Evolutionary conservation across 768 basidiomycete genomes (phyloP), one percentile per base, ranked within the genome.

Genomic region (Neoboletus brunneissimus): DNA sequence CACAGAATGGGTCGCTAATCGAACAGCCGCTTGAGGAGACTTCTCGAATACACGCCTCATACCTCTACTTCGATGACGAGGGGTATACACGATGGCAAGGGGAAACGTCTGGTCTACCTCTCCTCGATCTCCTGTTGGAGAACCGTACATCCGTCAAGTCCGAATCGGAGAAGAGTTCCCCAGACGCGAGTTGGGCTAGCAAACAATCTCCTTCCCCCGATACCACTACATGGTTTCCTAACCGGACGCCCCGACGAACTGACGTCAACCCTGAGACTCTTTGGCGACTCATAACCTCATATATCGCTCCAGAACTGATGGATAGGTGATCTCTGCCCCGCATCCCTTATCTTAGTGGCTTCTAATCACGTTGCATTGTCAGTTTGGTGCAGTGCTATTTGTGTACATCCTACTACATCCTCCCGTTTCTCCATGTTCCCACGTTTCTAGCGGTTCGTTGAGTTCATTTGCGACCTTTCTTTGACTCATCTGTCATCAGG

Each of bases 381-480:
- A 91, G 89, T 64, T 79, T 91, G 56, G 88, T 91, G 3, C 89
- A 89, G 65, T 89, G 86, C 71, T 91, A 87, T 73, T 75, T 97
- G 55, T 94, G 91, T 22, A 97, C 94, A 40, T 89, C 93, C n/a
- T 92, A 92, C 69, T 92, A 95, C 58, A 80, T 95, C 54, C 83
- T 95, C 67, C 94, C 94, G 8, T 95, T 96, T 72, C 78, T 97
- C 31, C 94, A 97, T 60, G 87, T 96, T 58, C 94, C 94, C 20
- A 86, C 88, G 5, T 96, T 95, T 72, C 78, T 94, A 43, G 79
- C 85, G 37, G 89, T 91, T 67, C 57, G 77, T 77, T 2, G 35
- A 54, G 40, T 52, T 60, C 49, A 41, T 49, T 46, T 61, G 31
- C 32, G 51, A 37, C 56, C 20, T 27, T 44, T 56, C 56, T 18